phyloP scores from a whole-genome alignment of 23 red algal genomes.

The Gracilaria domingensis region DNA sequence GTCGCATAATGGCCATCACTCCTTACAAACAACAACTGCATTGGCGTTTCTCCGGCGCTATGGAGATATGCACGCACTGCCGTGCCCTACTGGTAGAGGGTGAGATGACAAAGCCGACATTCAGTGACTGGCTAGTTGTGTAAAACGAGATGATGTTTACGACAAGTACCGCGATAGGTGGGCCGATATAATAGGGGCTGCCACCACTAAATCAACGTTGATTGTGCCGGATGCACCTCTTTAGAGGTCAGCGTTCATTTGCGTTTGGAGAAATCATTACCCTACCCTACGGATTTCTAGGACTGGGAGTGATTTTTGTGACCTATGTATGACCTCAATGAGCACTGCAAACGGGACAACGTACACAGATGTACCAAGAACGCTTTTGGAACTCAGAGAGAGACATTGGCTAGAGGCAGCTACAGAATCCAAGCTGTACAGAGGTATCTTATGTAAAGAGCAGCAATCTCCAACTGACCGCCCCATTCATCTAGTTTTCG shows the following conservation, averaged over 20 bases:
- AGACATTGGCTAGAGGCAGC: not conserved
- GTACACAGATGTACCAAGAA: not conserved
- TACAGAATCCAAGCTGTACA: not conserved
- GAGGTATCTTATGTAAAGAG: not conserved
- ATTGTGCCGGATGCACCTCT: not conserved
- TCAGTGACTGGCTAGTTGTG: constrained; percentile 15
- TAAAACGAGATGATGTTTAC: not conserved
- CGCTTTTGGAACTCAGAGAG: not conserved
- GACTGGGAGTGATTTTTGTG: constrained; percentile 16
- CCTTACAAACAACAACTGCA: no score
- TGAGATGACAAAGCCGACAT: constrained; percentile 2
- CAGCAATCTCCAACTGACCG: not conserved
- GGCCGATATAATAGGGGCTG: constrained; percentile 27
- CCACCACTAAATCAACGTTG: not conserved
- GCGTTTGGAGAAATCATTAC: not conserved
- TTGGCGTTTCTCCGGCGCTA: constrained; percentile 27
- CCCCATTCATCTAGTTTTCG: constrained; percentile 33
- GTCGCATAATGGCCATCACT: not conserved
- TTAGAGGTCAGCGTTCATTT: not conserved
- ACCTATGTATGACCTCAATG: not conserved
- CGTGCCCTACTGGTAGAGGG: constrained; percentile 40
- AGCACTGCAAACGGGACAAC: not conserved
- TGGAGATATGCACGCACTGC: constrained; percentile 18
- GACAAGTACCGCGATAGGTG: constrained; percentile 4
- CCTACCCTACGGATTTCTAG: not conserved